Conservation (phyloP, 345 rosid species). For the Geranium rotundifolium region DNA sequence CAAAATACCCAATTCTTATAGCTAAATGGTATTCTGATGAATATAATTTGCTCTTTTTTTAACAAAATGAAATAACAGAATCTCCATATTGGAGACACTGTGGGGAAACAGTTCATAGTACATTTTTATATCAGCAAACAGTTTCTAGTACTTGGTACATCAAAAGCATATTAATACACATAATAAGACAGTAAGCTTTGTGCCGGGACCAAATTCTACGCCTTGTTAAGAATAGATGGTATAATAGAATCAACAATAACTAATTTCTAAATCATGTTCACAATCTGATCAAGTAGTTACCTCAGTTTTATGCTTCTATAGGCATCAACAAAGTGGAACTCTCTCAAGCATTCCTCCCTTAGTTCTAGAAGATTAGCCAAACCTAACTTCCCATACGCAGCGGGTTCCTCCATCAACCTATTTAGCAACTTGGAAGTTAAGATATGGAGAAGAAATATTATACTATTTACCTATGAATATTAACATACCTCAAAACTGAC, state of each 20-base stretch:
- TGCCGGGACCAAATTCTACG: background rate
- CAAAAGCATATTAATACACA: background rate
- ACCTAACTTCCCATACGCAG: slow-evolving; percentile 95
- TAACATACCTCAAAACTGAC: background rate
- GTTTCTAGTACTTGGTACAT: background rate
- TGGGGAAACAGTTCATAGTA: background rate
- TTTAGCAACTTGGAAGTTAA: slow-evolving; percentile 10
- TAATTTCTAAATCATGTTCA: background rate
- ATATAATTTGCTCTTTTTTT: background rate
- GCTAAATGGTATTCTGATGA: background rate
- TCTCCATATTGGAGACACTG: background rate
- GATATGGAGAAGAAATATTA: background rate
- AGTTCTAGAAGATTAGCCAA: slow-evolving; percentile 96
- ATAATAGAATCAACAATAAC: background rate
- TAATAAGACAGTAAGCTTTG: background rate
- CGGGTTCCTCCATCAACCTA: slow-evolving; percentile 98
- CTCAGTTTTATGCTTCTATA: slow-evolving; percentile 96
- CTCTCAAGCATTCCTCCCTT: slow-evolving; percentile 96
- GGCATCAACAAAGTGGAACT: slow-evolving; percentile 88
- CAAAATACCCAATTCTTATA: background rate
- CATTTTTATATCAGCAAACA: too few relatives aligned
- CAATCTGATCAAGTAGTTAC: slow-evolving; percentile 21
- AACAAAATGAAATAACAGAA: background rate
- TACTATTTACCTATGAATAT: background rate
- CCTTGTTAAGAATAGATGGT: background rate